Evolutionary conservation across 2,329 filamentous ascomycete species (phyloP), one percentile per base, ranked within the genome.

Genomic region (Xylariaceae sp.): DNA sequence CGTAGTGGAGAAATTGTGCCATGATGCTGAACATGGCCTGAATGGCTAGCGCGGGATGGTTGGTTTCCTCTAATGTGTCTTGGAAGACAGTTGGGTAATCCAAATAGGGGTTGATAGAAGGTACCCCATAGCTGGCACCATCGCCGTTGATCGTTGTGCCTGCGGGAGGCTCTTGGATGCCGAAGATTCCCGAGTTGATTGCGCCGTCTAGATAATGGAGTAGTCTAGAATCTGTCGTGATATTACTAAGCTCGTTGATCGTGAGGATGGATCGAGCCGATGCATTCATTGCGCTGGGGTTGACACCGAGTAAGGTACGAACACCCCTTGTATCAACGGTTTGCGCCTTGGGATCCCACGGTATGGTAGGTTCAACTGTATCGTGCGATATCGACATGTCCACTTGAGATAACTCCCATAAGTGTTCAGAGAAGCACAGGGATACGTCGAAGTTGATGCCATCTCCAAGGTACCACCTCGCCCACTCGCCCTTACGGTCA

Each of bases 371-470:
- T 18, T 56, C 59, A 12, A 40, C 29, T 7, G 62, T 51, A 43
- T 67, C 64, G 14, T 50, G 50, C 0, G 60, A 46, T 16, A 50
- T 60, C 10, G 55, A 65, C 20, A 66, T 37, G 26, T 62, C 41
- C n/a, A 64, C 59, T 1, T 63, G 44, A 9, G 64, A 63, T 7
- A 54, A 46, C 45, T 64, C 62, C 57, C 57, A 59, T n/a, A 59
- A 21, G 26, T 40, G 29, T 9, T 52, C 53, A 18, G 52, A 47
- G 50, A 59, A 59, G 18, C 57, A 59, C 2, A 59, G n/a, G 7
- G 57, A 59, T n/a, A 43, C 50, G 4, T 55, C 47, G 5, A 52
- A 42, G 19, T 53, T 48, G 32, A 53, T 40, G 20, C 37, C 40
- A n/a, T 48, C 29, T 5, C 42, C 45, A 10, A 59, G 40, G 18